Evolutionary conservation across 768 basidiomycete species (phyloP).

Genomic region (Tephrocybe sp.): DNA sequence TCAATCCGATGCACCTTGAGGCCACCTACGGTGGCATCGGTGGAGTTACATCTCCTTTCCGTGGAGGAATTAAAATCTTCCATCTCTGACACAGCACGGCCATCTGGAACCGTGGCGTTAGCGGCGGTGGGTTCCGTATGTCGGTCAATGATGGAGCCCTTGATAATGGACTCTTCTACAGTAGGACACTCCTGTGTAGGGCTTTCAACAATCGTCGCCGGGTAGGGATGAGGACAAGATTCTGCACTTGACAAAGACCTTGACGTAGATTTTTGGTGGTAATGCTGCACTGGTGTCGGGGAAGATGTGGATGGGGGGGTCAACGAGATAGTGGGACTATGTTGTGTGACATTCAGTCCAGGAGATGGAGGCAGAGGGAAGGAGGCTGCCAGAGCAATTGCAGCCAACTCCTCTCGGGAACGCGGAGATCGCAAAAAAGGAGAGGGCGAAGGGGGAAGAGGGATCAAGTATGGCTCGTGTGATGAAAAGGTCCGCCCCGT

Average conservation of each 20-base stretch:
- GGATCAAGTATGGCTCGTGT: constrained; percentile 12
- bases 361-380: constrained; percentile 18
- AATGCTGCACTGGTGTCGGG: constrained; percentile 2
- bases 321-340: constrained; percentile 10
- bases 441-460: constrained; percentile 16
- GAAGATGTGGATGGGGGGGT: constrained; percentile 10
- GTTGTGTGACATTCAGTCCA: constrained; percentile 1
- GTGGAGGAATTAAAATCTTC: constrained; percentile 1
- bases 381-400: constrained; percentile 4
- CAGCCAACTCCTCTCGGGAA: not conserved
- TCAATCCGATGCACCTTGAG: constrained; percentile 8
- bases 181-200: constrained; percentile 28
- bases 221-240: too few relatives aligned
- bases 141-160: constrained; percentile 10
- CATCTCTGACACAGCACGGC: constrained; percentile 9
- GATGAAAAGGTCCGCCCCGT: not conserved
- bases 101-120: constrained; percentile 12
- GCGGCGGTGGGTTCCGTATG: constrained; percentile 12
- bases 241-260: too few relatives aligned
- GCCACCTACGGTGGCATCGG: constrained; percentile 8
- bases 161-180: not conserved
- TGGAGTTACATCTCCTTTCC: constrained; percentile 13
- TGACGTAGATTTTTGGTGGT: constrained; percentile 17
- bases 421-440: not conserved
- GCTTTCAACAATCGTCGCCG: constrained; percentile 37